Conservation (phyloP, 2,329 filamentous ascomycete genomes). For the Colletotrichum orchidophilum region DNA sequence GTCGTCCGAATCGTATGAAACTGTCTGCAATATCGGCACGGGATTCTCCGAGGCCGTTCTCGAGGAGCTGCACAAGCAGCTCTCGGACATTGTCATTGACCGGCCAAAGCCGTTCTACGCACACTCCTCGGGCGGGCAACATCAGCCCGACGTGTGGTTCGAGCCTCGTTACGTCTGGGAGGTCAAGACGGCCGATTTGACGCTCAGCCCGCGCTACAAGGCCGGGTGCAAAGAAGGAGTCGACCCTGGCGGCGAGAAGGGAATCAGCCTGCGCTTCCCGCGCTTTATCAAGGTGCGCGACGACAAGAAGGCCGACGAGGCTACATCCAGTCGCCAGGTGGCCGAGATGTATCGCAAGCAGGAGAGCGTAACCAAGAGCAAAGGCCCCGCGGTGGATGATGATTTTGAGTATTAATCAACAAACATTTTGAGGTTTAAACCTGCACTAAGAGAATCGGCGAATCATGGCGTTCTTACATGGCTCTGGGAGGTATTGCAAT, state of each 20-base stretch:
- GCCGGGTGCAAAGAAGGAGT: constrained; percentile 86
- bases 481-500: neutral
- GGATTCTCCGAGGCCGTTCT: constrained; percentile 95
- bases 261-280: constrained; percentile 90
- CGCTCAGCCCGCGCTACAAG: constrained; percentile 90
- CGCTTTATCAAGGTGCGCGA: constrained; percentile 91
- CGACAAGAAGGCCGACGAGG: constrained; percentile 95
- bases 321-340: constrained; percentile 84
- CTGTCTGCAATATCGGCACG: constrained; percentile 97
- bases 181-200: constrained; percentile 95
- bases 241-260: constrained; percentile 75
- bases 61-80: constrained; percentile 81
- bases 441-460: neutral
- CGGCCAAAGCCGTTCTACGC: constrained; percentile 93
- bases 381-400: constrained; percentile 89
- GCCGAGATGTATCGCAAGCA: constrained; percentile 98
- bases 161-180: constrained; percentile 97
- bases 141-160: constrained; percentile 99
- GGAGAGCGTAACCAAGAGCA: constrained; percentile 87
- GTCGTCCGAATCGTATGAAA: constrained; percentile 84
- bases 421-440: neutral
- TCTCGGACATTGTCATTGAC: constrained; percentile 84
- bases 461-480: constrained; percentile 10
- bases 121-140: constrained; percentile 84
- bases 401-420: constrained; percentile 95